A percentile compares a stretch with the other conserved stretches of the same genome.
Conservation (phyloP, 768 basidiomycete species). For the Hygrocybe punicea region DNA sequence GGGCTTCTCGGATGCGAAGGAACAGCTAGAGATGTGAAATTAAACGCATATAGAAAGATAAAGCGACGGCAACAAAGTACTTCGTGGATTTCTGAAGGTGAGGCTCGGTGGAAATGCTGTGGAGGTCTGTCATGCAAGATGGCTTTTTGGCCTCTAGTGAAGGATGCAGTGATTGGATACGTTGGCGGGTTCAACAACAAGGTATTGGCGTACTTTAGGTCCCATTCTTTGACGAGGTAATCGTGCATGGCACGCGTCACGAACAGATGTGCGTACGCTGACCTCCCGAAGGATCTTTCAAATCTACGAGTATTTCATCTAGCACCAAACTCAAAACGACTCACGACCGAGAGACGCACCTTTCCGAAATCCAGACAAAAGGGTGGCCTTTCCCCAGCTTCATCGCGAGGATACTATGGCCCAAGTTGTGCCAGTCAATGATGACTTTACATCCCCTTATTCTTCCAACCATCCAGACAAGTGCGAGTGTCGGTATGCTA, state of each 20-base stretch:
- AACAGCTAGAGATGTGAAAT: conserved; percentile 42
- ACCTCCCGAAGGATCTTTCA: conserved; percentile 73
- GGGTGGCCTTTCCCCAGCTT: conserved; percentile 66
- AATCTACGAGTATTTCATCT: conserved; percentile 52
- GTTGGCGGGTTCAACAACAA: background rate
- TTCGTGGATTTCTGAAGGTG: conserved; percentile 71
- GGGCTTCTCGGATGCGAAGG: conserved; percentile 41
- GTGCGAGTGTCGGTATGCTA: conserved; percentile 85
- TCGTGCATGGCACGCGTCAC: conserved; percentile 87
- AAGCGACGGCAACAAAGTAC: conserved; percentile 35
- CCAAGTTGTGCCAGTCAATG: conserved; percentile 99
- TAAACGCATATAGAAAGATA: background rate
- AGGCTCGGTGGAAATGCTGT: conserved; percentile 69
- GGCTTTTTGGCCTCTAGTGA: conserved; percentile 65
- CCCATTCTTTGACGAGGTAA: conserved; percentile 66
- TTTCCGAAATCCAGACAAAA: conserved; percentile 70
- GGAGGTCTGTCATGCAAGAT: conserved; percentile 92
- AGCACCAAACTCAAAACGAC: background rate
- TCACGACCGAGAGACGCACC: conserved; percentile 45
- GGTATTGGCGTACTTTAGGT: conserved; percentile 74
- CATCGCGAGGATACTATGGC: conserved; percentile 87
- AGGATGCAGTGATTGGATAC: background rate
- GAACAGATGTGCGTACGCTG: conserved; percentile 87
- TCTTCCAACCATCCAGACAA: conserved; percentile 71
- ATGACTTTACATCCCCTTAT: conserved; percentile 80